Evolutionary conservation across 345 rosid species (phyloP), one percentile per base, ranked within the genome.

Genomic region (Xanthoceras sorbifolium): DNA sequence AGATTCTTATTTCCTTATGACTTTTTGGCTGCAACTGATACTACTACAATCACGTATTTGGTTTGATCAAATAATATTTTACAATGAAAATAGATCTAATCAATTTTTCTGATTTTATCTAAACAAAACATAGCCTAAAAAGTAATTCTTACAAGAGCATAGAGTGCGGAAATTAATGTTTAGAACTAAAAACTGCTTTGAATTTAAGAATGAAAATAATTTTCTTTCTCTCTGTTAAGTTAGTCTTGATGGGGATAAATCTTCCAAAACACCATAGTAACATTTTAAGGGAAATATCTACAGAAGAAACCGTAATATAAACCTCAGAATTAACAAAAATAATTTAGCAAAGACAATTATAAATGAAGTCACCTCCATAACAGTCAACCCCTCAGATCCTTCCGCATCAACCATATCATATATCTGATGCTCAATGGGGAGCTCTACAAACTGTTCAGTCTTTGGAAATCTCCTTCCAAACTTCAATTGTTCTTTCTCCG

Each of bases 331-430:
- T 17, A 54, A 60, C 63, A 34, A 69, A 29, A 69, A 20, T 44
- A 22, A 44, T 63, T 67, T 26, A 59, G 17, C 50, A 59, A 38
- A 66, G 17, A 57, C 1, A 73, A 78, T 40, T 54, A 68, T 25
- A 74, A 77, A 65, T 71, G 55, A 64, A 63, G 77, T 44, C 62
- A 95, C 99, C 97, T 91, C 95, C 88, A 87, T 89, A 74, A 83
- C 72, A 71, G 88, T 80, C 81, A 89, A 82, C 46, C 98, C 99
- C 36, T 84, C 84, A 70, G 90, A 85, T 80, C 92, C 95, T 84
- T 83, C 91, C 60, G 92, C 92, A 85, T 87, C 90, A 72, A 95
- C 89, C 87, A 92, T 86, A 82, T 95, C 97, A 86, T 90, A 89
- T 81, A 92, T 87, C 86, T 93, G 97, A 84, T 86, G 89, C 69